Evolutionary conservation across 73 alveolate genomes (phyloP).

Genomic region (Tetrahymena malaccensis): DNA sequence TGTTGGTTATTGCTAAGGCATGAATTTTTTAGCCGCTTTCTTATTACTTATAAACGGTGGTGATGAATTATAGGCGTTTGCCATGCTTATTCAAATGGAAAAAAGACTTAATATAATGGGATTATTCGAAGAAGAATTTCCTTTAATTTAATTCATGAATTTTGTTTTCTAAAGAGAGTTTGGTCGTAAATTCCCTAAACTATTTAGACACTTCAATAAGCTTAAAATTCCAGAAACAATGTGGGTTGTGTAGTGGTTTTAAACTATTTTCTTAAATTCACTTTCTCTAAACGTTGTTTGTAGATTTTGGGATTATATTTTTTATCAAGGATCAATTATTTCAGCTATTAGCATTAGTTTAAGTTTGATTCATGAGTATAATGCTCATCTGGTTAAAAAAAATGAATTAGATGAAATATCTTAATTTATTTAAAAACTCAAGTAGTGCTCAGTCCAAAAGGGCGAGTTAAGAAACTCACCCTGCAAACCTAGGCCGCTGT

Average conservation of each 20-base stretch:
- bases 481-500: not conserved
- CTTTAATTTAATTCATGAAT: not conserved
- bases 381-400: not conserved
- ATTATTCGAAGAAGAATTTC: not conserved
- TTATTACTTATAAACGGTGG: constrained; percentile 19
- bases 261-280: not conserved
- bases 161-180: not conserved
- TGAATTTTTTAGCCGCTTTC: constrained; percentile 27
- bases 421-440: not conserved
- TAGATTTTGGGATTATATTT: not conserved
- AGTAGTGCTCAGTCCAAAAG: not conserved
- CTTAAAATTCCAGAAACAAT: not conserved
- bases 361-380: not conserved
- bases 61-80: constrained; percentile 10
- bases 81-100: not conserved
- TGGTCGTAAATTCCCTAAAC: not conserved
- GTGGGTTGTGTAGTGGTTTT: not conserved
- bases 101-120: not conserved
- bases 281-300: not conserved
- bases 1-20: constrained; percentile 37
- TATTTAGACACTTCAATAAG: not conserved
- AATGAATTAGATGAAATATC: not conserved
- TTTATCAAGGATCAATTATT: not conserved
- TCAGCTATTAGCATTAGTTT: not conserved
- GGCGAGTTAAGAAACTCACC: not conserved